These are phyloP conservation scores for Pelargonium myrrhifolium DNA, from an alignment of 441 rosid genomes.

Conservation along the genomic window DNA sequence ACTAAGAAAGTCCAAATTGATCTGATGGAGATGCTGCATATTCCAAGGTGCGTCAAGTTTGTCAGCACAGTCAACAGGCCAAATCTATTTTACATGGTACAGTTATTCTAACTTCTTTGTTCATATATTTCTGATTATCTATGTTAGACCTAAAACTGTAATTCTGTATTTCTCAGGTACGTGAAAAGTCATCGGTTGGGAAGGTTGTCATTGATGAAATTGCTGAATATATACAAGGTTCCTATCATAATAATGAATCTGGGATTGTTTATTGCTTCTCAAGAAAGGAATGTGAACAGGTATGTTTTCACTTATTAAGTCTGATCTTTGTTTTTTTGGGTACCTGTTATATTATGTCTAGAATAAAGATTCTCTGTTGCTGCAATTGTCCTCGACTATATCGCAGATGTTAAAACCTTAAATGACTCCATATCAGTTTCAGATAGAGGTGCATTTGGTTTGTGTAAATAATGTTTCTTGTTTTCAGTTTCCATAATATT, in stretches of 20 bases:
- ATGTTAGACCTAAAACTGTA: conserved; percentile 10
- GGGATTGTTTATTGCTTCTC: conserved; percentile 97
- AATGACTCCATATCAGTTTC: not conserved
- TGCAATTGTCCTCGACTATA: not conserved
- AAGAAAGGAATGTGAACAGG: conserved; percentile 97
- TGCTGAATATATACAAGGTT: conserved; percentile 67
- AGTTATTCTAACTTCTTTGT: conserved; percentile 16
- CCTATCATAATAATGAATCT: conserved; percentile 82
- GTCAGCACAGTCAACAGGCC: conserved; percentile 97
- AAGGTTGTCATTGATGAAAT: conserved; percentile 79
- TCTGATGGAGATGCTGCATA: conserved; percentile 81
- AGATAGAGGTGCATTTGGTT: not conserved
- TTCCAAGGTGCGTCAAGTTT: conserved; percentile 79
- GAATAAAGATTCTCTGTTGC: not conserved
- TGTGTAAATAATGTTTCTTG: not conserved
- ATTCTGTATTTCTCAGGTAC: conserved; percentile 44
- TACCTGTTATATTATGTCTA: not conserved
- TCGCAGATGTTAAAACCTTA: no score
- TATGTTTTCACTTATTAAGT: conserved; percentile 23
- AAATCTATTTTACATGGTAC: conserved; percentile 87
- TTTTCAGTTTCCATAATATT: not conserved
- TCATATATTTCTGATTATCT: conserved; percentile 13
- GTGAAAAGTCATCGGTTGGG: conserved; percentile 78
- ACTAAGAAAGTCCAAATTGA: conserved; percentile 86
- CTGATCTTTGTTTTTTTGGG: conserved; percentile 8